Evolutionary conservation across 2,329 filamentous ascomycete species (phyloP).

Genomic region (Kalaharituber pfeilii): DNA sequence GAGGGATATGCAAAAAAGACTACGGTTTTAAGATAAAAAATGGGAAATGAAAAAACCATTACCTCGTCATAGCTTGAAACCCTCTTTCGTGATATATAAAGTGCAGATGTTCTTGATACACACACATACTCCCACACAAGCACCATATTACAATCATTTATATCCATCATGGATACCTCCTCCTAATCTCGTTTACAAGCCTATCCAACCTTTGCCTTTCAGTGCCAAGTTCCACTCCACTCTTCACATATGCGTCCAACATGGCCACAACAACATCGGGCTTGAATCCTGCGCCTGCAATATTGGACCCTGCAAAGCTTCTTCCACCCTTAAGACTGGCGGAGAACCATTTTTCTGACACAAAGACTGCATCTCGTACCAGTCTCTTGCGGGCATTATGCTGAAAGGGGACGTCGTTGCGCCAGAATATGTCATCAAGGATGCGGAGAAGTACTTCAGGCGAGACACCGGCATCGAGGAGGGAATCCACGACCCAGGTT

Average conservation of each 20-base stretch:
- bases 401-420: slow-evolving; percentile 46
- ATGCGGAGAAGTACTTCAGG: slow-evolving; percentile 44
- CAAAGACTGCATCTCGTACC: slow-evolving; percentile 44
- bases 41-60: too few species aligned
- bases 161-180: too few species aligned
- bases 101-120: too few species aligned
- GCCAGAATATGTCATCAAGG: slow-evolving; percentile 50
- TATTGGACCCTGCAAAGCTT: slow-evolving; percentile 4
- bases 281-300: slow-evolving; percentile 11
- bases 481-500: slow-evolving; percentile 41
- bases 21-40: too few species aligned
- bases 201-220: slow-evolving; percentile 14
- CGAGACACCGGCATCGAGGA: slow-evolving; percentile 44
- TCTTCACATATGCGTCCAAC: slow-evolving; percentile 10
- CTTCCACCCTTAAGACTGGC: slow-evolving; percentile 13
- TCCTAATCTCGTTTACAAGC: slow-evolving; percentile 13
- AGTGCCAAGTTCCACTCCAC: slow-evolving; percentile 4
- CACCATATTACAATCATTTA: too few species aligned
- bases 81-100: too few species aligned
- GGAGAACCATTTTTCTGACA: slow-evolving; percentile 43
- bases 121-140: too few species aligned
- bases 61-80: too few species aligned
- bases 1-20: too few species aligned
- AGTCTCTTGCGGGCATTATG: slow-evolving; percentile 40
- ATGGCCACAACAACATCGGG: slow-evolving; percentile 11